Base-by-base conservation (phyloP, 208 protist species). In the Wallacemonas rigidus region DNA sequence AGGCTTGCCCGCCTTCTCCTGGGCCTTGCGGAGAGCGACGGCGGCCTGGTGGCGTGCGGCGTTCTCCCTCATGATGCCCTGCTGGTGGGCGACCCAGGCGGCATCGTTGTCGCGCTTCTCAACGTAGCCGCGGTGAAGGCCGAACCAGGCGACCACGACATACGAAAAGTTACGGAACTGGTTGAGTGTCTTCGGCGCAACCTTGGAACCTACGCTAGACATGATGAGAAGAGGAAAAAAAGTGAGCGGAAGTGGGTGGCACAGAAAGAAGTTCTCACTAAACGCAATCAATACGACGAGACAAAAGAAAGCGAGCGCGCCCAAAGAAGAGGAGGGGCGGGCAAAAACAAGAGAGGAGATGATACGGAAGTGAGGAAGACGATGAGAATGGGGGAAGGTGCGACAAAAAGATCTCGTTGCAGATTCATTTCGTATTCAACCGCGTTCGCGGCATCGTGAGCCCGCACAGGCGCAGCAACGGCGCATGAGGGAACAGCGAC, bases 101-200 rank as follows among this genome's bases (percentile, higher is more conserved):
- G 79, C 80, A 63, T 97, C 90, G 80, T 95, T 97, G n/a, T 78
- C 82, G 2, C 65, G 50, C 81, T 95, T 94, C 63, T 97, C 86
- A 64, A 71, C 70, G 78, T 87, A 91, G 58, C 92, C 92, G 44
- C 83, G 87, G 74, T 89, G 86, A 58, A 92, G 80, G 67, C 92
- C 92, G 45, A 87, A 51, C 83, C 83, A 94, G 15, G 89, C 92
- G 2, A 89, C 84, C 44, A 94, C 80, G n/a, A 94, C 71, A 79
- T 95, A 95, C 36, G 82, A 83, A 60, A 95, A 83, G 81, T 95
- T 95, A 41, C 89, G 89, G 55, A 95, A 86, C 82, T 97, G 92
- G 73, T 95, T 83, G 14, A 97, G 81, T 71, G 88, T 94, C 79
- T 94, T 92, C 8, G 92, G 92, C 36, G 88, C 77, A 35, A 82